A percentile compares a stretch with the other conserved stretches of the same genome.
Evolutionary conservation across 2,329 filamentous ascomycete genomes (phyloP).

Genomic region (Phaeosphaeriaceae sp.): DNA sequence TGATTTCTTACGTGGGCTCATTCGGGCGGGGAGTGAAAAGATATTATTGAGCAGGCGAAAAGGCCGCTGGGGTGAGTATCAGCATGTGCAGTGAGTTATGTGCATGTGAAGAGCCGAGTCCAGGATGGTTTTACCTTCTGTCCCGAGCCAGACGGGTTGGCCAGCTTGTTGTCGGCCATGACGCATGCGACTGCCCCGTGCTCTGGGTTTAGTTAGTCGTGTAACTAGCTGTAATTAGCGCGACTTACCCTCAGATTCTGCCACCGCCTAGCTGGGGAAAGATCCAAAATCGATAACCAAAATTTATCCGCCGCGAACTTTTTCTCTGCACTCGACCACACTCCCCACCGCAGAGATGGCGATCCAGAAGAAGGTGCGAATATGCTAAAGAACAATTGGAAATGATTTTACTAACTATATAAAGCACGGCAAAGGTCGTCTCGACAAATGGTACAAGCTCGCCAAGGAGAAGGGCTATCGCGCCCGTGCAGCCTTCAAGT

Average conservation of each 20-base stretch:
- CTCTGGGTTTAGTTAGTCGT: background rate
- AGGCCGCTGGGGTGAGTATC: slow-evolving; percentile 23
- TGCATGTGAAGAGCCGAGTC: background rate
- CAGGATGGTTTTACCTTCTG: slow-evolving; percentile 23
- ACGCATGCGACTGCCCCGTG: slow-evolving; percentile 25
- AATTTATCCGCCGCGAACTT: slow-evolving; percentile 28
- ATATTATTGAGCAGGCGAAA: slow-evolving; percentile 17
- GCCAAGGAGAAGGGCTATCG: slow-evolving; percentile 98
- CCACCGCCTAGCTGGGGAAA: slow-evolving; percentile 16
- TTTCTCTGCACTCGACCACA: slow-evolving; percentile 22
- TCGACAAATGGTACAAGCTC: slow-evolving; percentile 98
- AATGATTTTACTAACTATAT: slow-evolving; percentile 29
- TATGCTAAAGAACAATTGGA: background rate
- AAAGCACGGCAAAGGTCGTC: slow-evolving; percentile 90
- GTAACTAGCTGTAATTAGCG: too few species aligned
- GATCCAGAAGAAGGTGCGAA: slow-evolving; percentile 83
- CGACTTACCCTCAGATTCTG: slow-evolving; percentile 18
- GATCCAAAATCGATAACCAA: slow-evolving; percentile 11
- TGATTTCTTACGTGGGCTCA: slow-evolving; percentile 52
- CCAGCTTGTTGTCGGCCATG: slow-evolving; percentile 19
- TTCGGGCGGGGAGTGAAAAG: slow-evolving; percentile 27
- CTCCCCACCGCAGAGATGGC: slow-evolving; percentile 67
- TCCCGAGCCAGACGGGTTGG: slow-evolving; percentile 20
- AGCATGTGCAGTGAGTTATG: slow-evolving; percentile 16
- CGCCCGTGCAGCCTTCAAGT: slow-evolving; percentile 94